Evolutionary conservation across 306 rosid genomes (phyloP).

Genomic region (Quercus robur): DNA sequence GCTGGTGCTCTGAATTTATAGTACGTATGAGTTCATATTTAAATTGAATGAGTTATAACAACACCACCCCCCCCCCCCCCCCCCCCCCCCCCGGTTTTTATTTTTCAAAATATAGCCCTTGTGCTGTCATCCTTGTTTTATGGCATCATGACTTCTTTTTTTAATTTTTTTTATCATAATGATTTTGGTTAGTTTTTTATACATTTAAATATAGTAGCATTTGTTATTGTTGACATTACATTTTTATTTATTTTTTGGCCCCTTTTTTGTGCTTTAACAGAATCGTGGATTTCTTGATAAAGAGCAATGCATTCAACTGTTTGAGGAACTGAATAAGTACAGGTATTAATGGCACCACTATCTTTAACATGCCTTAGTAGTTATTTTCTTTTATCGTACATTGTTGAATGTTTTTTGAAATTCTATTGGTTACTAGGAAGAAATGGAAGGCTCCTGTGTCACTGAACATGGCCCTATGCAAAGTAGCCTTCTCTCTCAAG

Average conservation of each 20-base stretch:
- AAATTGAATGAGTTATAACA: not conserved
- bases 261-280: slow-evolving; percentile 44
- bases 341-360: slow-evolving; percentile 46
- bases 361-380: slow-evolving; percentile 20
- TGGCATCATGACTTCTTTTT: not conserved
- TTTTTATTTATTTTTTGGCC: slow-evolving; percentile 19
- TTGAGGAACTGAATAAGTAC: slow-evolving; percentile 82
- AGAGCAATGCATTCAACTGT: slow-evolving; percentile 71
- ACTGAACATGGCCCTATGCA: not conserved
- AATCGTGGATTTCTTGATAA: slow-evolving; percentile 53
- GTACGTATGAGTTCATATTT: not conserved
- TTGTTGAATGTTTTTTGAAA: slow-evolving; percentile 1
- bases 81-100: not conserved
- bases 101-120: not conserved
- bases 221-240: slow-evolving; percentile 10
- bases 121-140: not conserved
- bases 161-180: not conserved
- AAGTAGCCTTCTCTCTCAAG: not conserved
- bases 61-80: not conserved
- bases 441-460: not conserved
- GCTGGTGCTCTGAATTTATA: not conserved
- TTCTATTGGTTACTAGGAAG: not conserved
- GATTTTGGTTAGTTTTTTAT: slow-evolving; percentile 3
- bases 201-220: slow-evolving; percentile 3
- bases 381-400: slow-evolving; percentile 1